These are phyloP conservation scores for Salix purpurea DNA, from an alignment of 345 rosid species.

Conservation along the genomic window DNA sequence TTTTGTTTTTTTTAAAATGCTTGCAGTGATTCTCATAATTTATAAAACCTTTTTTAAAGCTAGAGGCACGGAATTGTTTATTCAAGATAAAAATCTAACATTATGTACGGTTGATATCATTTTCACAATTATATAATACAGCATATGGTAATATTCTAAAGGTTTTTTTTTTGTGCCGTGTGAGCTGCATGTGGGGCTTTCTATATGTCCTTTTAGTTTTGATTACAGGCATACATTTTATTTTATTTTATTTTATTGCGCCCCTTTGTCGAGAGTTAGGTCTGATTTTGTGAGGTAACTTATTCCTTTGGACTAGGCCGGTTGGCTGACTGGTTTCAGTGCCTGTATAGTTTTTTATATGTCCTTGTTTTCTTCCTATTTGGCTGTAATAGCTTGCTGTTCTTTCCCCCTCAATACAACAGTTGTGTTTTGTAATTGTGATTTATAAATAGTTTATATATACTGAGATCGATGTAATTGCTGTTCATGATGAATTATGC, in stretches of 20 bases:
- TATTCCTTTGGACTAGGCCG: conserved; percentile 10
- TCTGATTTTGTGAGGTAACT: conserved; percentile 18
- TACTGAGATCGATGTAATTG: not conserved
- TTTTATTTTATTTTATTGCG: conserved; percentile 4
- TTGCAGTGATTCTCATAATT: not conserved
- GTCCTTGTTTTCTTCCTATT: conserved; percentile 2
- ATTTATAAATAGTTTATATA: not conserved
- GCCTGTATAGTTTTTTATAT: not conserved
- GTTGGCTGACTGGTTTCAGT: conserved; percentile 30
- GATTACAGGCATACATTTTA: not conserved
- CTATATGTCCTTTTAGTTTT: conserved; percentile 12
- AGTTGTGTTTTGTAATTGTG: not conserved
- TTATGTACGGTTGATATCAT: not conserved
- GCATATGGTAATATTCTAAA: not conserved
- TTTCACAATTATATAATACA: not conserved
- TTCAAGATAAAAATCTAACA: too few species aligned
- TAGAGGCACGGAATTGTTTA: not conserved
- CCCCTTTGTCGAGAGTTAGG: conserved; percentile 25
- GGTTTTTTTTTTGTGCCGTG: not conserved
- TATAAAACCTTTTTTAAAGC: not conserved
- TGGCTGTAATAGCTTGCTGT: conserved; percentile 7
- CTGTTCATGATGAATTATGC: not conserved
- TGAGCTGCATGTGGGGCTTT: conserved; percentile 3
- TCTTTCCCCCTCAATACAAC: not conserved
- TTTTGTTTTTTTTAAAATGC: not conserved